Base-by-base conservation (phyloP, 106 monocot genomes). In the Phalaenopsis aphrodite region DNA sequence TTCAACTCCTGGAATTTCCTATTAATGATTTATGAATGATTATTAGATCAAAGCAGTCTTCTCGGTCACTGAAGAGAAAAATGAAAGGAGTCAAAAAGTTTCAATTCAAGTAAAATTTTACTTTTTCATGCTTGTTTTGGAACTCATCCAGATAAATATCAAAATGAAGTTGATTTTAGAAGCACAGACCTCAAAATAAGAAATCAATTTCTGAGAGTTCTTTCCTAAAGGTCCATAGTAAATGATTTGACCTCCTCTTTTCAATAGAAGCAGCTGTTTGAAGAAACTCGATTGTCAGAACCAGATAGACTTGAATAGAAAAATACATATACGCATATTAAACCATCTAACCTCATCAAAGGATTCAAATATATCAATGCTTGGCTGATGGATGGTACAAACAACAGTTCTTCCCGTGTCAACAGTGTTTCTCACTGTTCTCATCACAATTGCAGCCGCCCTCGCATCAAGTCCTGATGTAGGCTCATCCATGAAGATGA, bases 1-100 rank as follows among this genome's bases (percentile, higher is more conserved):
- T 6, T 82, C 75, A 23, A 92, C 90, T 79, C 94, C 91, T n/a
- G 91, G 86, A 85, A 94, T 91, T 84, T 84, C 89, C 94, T 94
- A 72, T n/a, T 58, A 14, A 30, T 24, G 38, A 71, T 71, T 30
- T 39, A 39, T 1, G 38, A 38, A 71, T 71, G 3, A 38, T 6
- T 71, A 71, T 71, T 71, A 21, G 64, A 21, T 65, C 24, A 24
- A 52, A 52, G 52, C 1, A 52, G 14, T 52, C 52, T 12, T 52
- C 52, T 0, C 43, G 1, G 6, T 6, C 43, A 45, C 6, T 4
- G 5, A 45, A 45, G 43, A 45, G 43, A 4, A 45, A 45, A 45
- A 45, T 45, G 43, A 4, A 45, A 45, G 6, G 43, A 45, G 43
- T 45, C 43, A 45, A 45, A 30, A 52, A 12, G 52, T 52, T 52